Conservation (phyloP, 768 basidiomycete species). For the Lepiota venenata region DNA sequence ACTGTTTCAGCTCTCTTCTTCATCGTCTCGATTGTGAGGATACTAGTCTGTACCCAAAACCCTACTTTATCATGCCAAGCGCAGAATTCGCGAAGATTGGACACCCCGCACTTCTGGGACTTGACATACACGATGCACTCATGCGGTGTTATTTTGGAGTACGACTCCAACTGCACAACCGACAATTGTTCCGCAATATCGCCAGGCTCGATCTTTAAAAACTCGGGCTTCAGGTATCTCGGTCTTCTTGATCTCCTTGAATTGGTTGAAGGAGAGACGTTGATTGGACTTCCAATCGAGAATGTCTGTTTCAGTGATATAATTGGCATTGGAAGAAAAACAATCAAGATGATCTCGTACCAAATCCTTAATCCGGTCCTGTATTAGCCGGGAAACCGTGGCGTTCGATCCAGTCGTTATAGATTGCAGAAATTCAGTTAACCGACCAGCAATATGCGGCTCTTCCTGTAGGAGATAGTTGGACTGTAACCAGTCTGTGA, state of each 20-base stretch:
- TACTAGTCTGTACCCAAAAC: conserved; percentile 64
- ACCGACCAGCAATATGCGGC: conserved; percentile 50
- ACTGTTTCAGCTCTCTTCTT: conserved; percentile 54
- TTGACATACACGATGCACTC: conserved; percentile 72
- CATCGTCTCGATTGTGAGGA: conserved; percentile 48
- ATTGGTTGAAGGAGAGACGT: conserved; percentile 19
- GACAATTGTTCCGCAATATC: conserved; percentile 81
- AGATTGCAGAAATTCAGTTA: conserved; percentile 52
- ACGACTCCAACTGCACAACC: conserved; percentile 68
- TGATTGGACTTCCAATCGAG: conserved; percentile 26
- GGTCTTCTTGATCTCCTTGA: conserved; percentile 36
- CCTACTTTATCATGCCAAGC: conserved; percentile 59
- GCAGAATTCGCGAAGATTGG: conserved; percentile 51
- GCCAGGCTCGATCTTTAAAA: conserved; percentile 61
- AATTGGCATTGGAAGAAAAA: conserved; percentile 5
- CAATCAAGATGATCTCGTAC: conserved; percentile 32
- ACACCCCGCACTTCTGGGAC: conserved; percentile 32
- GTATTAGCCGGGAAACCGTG: conserved; percentile 42
- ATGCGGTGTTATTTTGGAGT: conserved; percentile 62
- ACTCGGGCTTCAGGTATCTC: conserved; percentile 53
- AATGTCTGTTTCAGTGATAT: conserved; percentile 9
- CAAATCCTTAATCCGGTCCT: conserved; percentile 46
- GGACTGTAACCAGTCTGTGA: conserved; percentile 60
- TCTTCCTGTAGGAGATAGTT: conserved; percentile 63
- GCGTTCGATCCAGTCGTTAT: conserved; percentile 27